Evolutionary conservation across 2,329 filamentous ascomycete genomes (phyloP).

Genomic region (Clarireedia homoeocarpa): DNA sequence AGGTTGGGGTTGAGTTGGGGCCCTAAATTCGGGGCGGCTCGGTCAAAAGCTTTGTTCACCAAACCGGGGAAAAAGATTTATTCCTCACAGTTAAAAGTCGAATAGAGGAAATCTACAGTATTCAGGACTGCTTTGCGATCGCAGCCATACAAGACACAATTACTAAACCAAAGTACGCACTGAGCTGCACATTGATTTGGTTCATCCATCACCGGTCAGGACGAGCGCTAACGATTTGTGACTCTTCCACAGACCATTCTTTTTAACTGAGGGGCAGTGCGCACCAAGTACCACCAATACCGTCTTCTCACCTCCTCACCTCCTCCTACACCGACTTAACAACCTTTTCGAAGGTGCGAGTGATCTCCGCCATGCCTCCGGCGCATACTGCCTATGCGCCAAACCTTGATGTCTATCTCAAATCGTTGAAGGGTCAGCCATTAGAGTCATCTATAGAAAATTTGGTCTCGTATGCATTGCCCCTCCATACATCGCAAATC

Average conservation of each 20-base stretch:
- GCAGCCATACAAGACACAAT: too few relatives aligned
- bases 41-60: too few relatives aligned
- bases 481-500: neutral
- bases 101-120: too few relatives aligned
- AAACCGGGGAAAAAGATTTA: too few relatives aligned
- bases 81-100: too few relatives aligned
- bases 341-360: neutral
- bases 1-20: neutral
- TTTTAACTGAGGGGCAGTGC: neutral
- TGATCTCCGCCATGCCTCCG: neutral
- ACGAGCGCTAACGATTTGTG: too few relatives aligned
- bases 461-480: constrained; percentile 58
- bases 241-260: neutral
- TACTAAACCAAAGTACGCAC: too few relatives aligned
- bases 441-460: constrained; percentile 79
- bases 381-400: constrained; percentile 47
- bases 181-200: too few relatives aligned
- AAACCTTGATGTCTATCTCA: constrained; percentile 69
- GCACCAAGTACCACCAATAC: neutral
- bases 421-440: constrained; percentile 65
- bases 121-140: too few relatives aligned
- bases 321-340: neutral
- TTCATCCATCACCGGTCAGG: too few relatives aligned
- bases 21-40: neutral
- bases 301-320: neutral